These are phyloP conservation scores for Periconia sp. DNA, from an alignment of 2,329 filamentous ascomycete genomes.

Conservation along the genomic window DNA sequence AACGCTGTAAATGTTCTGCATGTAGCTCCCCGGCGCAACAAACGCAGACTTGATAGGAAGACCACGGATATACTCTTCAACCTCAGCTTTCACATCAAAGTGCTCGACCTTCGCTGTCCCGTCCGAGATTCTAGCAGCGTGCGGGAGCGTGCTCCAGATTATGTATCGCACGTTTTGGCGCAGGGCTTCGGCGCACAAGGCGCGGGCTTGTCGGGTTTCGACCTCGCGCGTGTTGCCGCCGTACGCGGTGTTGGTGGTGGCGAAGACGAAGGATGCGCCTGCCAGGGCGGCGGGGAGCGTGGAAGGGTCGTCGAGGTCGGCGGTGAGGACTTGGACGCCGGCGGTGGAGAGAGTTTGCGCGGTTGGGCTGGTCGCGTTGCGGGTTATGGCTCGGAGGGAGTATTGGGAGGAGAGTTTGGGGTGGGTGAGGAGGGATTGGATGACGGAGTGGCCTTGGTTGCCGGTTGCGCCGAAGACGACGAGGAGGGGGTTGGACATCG, in stretches of 20 bases:
- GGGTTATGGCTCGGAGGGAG: conserved; percentile 58
- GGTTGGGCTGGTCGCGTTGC: conserved; percentile 48
- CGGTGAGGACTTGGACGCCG: conserved; percentile 57
- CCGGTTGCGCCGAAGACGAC: conserved; percentile 37
- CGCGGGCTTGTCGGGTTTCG: conserved; percentile 30
- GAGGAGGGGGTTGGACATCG: conserved; percentile 26
- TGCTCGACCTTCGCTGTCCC: conserved; percentile 45
- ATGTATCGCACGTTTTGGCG: conserved; percentile 40
- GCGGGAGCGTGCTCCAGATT: conserved; percentile 41
- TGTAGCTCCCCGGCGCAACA: conserved; percentile 58
- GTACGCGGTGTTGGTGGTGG: conserved; percentile 32
- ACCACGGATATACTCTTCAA: conserved; percentile 56
- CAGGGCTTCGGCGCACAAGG: conserved; percentile 35
- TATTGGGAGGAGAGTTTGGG: conserved; percentile 44
- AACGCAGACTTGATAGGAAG: conserved; percentile 55
- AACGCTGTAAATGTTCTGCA: conserved; percentile 50
- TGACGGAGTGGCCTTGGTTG: conserved; percentile 61
- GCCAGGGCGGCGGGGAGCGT: conserved; percentile 26
- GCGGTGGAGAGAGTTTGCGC: conserved; percentile 49
- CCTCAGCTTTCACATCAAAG: conserved; percentile 61
- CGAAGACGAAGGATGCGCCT: conserved; percentile 28
- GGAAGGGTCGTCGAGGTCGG: conserved; percentile 48
- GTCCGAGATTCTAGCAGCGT: conserved; percentile 26
- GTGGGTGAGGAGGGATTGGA: conserved; percentile 47
- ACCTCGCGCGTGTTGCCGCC: conserved; percentile 20